phyloP scores from a whole-genome alignment of 2,329 filamentous ascomycete species.

The Xylariaceae sp. region DNA sequence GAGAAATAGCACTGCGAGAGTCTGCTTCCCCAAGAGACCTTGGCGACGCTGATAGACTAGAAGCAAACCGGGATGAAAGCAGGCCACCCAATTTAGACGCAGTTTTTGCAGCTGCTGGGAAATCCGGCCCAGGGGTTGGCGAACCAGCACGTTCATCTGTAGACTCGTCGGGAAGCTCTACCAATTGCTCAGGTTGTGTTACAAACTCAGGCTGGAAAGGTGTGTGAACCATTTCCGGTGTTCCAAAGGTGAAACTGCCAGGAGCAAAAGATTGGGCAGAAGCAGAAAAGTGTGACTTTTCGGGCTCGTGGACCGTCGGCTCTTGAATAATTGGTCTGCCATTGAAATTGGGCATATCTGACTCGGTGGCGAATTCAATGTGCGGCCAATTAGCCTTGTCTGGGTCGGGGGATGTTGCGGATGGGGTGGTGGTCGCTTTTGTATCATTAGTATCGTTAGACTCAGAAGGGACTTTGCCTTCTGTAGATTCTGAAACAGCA shows the following conservation, averaged over 20 bases:
- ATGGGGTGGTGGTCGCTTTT: slow-evolving; percentile 50
- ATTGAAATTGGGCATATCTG: slow-evolving; percentile 49
- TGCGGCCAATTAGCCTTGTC: slow-evolving; percentile 52
- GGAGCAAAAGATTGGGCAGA: slow-evolving; percentile 65
- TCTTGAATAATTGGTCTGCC: slow-evolving; percentile 45
- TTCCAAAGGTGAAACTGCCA: slow-evolving; percentile 34
- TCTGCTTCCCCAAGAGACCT: slow-evolving; percentile 42
- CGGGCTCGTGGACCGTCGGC: slow-evolving; percentile 38
- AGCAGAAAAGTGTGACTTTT: slow-evolving; percentile 61
- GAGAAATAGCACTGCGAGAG: slow-evolving; percentile 43
- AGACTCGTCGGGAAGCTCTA: slow-evolving; percentile 23
- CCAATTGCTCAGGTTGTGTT: slow-evolving; percentile 25
- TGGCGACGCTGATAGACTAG: slow-evolving; percentile 39
- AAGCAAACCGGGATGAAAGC: slow-evolving; percentile 36
- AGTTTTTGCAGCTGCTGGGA: slow-evolving; percentile 23
- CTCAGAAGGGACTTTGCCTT: slow-evolving; percentile 40
- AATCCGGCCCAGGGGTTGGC: slow-evolving; percentile 34
- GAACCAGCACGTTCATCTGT: slow-evolving; percentile 33
- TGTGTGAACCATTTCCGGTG: slow-evolving; percentile 29
- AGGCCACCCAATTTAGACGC: slow-evolving; percentile 26
- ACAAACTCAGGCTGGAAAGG: slow-evolving; percentile 31
- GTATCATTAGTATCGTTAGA: slow-evolving; percentile 32
- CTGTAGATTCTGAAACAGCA: slow-evolving; percentile 49
- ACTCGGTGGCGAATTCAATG: slow-evolving; percentile 54
- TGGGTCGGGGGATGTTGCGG: slow-evolving; percentile 50